Percentiles rank a stretch among this genome's conserved stretches.
Conservation (phyloP, 495 filamentous ascomycete species). For the Aspergillus affinis region DNA sequence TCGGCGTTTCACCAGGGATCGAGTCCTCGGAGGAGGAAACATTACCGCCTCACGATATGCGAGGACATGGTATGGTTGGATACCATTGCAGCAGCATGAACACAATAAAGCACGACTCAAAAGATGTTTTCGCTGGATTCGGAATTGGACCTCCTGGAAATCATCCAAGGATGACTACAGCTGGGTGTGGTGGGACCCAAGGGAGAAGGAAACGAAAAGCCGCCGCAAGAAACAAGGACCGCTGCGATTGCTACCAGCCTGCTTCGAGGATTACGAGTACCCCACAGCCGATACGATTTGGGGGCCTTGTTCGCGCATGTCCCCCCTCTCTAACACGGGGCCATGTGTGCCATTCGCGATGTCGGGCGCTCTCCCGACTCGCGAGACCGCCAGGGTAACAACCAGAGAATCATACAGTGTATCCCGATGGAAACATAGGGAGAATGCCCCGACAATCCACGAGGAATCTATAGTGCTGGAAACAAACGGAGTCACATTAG, state of each 20-base stretch:
- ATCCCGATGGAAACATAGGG: background rate
- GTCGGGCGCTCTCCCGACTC: background rate
- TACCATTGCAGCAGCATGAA: constrained; percentile 33
- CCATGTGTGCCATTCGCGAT: background rate
- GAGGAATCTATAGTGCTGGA: background rate
- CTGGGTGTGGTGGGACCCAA: constrained; percentile 47
- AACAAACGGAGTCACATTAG: constrained; percentile 15
- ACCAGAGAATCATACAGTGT: background rate
- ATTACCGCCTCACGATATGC: constrained; percentile 34
- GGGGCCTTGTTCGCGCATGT: background rate
- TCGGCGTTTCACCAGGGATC: constrained; percentile 34
- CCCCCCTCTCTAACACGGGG: background rate
- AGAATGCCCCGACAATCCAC: background rate
- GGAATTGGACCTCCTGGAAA: constrained; percentile 36
- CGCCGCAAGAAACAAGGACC: constrained; percentile 15
- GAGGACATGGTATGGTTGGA: constrained; percentile 50
- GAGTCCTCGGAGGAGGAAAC: constrained; percentile 36
- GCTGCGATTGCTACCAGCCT: constrained; percentile 26
- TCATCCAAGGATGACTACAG: constrained; percentile 34
- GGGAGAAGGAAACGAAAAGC: constrained; percentile 22
- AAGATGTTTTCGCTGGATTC: constrained; percentile 19
- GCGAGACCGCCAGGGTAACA: background rate
- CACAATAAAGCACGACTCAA: constrained; percentile 27
- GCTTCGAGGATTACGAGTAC: constrained; percentile 17
- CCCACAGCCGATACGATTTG: background rate